Conservation (phyloP, 257 asterid species). For the Rehmannia glutinosa region DNA sequence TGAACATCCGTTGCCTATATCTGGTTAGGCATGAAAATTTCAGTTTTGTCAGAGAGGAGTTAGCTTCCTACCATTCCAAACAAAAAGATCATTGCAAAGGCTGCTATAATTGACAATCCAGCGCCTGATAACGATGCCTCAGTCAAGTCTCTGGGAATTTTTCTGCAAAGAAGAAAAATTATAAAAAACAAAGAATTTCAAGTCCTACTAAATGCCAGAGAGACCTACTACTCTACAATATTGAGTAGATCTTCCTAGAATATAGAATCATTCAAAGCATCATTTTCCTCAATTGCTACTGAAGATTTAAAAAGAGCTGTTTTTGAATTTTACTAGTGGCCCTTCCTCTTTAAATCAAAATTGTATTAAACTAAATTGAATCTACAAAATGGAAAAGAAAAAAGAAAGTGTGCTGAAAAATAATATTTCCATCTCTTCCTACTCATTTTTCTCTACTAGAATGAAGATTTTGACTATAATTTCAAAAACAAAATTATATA, state of each 20-base stretch:
- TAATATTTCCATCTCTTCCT: no score
- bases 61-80: slow-evolving; percentile 83
- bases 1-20: background rate
- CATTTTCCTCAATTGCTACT: background rate
- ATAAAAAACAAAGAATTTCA: background rate
- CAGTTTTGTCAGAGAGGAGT: slow-evolving; percentile 3
- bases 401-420: background rate
- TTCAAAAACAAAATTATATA: background rate
- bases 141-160: slow-evolving; percentile 83
- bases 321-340: background rate
- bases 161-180: slow-evolving; percentile 49
- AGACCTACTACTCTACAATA: background rate
- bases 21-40: background rate
- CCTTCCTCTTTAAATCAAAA: background rate
- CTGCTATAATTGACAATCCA: slow-evolving; percentile 86
- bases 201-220: background rate
- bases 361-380: background rate
- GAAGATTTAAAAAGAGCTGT: background rate
- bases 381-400: background rate
- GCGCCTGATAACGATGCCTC: slow-evolving; percentile 95
- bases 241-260: background rate
- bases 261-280: background rate
- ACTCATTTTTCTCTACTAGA: no score
- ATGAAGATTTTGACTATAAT: no score
- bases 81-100: slow-evolving; percentile 70